Base-by-base conservation (phyloP, 495 filamentous ascomycete genomes). In the Neurospora sublineolata region DNA sequence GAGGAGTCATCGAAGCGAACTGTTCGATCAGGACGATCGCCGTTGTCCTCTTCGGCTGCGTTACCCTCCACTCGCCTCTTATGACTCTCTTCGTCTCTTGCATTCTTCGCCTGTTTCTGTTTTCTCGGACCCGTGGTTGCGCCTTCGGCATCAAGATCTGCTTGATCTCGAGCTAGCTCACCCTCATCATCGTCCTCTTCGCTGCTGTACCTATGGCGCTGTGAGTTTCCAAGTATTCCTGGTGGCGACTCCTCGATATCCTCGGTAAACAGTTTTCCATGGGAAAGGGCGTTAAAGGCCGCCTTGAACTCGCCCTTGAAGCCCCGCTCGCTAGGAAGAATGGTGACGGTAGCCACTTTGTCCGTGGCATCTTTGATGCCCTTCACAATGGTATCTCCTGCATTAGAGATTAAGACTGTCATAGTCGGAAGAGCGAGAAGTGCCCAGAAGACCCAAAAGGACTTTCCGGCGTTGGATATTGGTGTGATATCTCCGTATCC, bases 361-460 rank as follows among this genome's bases (percentile, higher is more conserved):
- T 93, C 81, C 0, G 92, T 94, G 0, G 87, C 72, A 64, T 96
- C 90, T 37, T 86, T 84, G 69, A 97, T 84, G 2, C 80, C 81
- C 72, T 90, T 90, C 52, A 97, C 86, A 44, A 97, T 86, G 0
- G 90, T 94, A 75, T 92, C 89, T 9, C 91, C 90, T 74, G 95
- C 93, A 73, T 94, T 92, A 42, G 88, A 90, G 72, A 97, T 94
- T 37, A 97, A 84, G 44, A 95, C 89, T 0, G 94, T 97, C 77
- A 94, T 87, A 3, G 90, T 88, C 1, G 94, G 94, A 2, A 97
- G 82, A 3, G 93, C 92, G 4, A 97, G 85, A 4, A 97, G 80
- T 30, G 91, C 91, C 94, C 94, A 98, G 73, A 97, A 88, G 9
- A 98, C 91, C 80, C 95, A 97, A 77, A 96, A 94, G 0, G 91